phyloP scores from a whole-genome alignment of 345 rosid species.

The Aquilaria malaccensis region DNA sequence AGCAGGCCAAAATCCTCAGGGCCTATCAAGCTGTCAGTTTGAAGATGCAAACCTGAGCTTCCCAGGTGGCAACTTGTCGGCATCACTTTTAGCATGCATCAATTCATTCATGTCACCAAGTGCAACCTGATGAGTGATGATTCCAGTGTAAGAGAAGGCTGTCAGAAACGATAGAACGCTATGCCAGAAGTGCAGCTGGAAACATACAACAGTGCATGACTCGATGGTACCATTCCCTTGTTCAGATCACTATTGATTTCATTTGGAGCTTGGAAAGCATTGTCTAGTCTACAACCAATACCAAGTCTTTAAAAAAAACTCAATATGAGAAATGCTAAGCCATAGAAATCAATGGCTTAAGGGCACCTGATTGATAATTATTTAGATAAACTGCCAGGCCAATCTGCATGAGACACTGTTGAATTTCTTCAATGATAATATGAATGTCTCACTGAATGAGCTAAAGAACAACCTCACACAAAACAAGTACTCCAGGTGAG shows the following conservation, averaged over 20 bases:
- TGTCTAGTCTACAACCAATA: not conserved
- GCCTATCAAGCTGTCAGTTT: not conserved
- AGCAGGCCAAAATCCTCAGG: too few species aligned
- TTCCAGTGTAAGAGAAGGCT: conserved; percentile 3
- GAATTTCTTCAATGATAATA: not conserved
- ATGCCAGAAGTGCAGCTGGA: not conserved
- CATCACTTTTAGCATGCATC: conserved; percentile 44
- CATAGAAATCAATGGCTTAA: not conserved
- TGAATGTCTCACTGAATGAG: not conserved
- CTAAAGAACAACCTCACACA: conserved; percentile 62
- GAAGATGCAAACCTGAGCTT: conserved; percentile 57
- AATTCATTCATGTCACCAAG: conserved; percentile 87
- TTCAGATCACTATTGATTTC: too few species aligned
- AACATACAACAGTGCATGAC: not conserved
- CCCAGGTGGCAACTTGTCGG: conserved; percentile 64
- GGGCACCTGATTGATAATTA: not conserved
- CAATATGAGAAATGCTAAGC: not conserved
- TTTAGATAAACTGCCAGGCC: not conserved
- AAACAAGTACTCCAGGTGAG: conserved; percentile 65
- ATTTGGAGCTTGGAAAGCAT: too few species aligned
- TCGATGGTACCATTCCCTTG: not conserved
- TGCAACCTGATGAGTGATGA: conserved; percentile 50
- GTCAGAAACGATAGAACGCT: not conserved
- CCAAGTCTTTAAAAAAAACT: not conserved
- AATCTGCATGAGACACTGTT: not conserved